Evolutionary conservation across 2,329 filamentous ascomycete species (phyloP), one percentile per base, ranked within the genome.

Genomic region (Sarocladium strictum): DNA sequence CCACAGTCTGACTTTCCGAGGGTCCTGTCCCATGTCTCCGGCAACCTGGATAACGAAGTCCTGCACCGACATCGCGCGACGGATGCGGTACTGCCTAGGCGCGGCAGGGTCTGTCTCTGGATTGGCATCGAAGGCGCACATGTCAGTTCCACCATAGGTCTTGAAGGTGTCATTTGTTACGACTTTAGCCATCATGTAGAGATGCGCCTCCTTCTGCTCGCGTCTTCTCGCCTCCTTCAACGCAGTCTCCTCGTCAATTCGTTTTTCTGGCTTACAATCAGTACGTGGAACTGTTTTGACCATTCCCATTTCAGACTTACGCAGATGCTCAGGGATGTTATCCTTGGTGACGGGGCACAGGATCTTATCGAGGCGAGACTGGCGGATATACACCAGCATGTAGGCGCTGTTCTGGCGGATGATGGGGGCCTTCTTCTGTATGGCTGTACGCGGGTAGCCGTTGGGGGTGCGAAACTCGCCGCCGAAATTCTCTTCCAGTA

Each of bases 341-440:
- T 87, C 80, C 59, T 87, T 79, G n/a, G 81, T 79, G 35, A 94
- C 87, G 0, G 85, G 82, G 40, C 86, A 83, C 53, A 99, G 78
- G 49, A 97, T 86, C 60, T 89, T 80, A 64, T 96, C 89, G n/a
- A 96, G 72, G 55, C 86, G 83, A 53, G 86, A 88, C 67, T 96
- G 89, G 45, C 94, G 86, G 60, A 99, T 90, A 66, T 99, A 99
- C 2, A 99, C 95, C 76, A 99, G 73, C 94, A 99, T 99, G 76
- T 99, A 99, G 4, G 94, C 95, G 68, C 92, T 99, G 71, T 85
- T 86, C 57, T 84, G 81, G 54, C 84, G 78, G 72, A 86, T 79
- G 62, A 83, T 69, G 1, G 82, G 80, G 3, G 75, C 69, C 65
- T 80, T 80, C 67, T 81, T 84, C 51, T 78, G 75, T n/a, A 73